These are phyloP conservation scores for Penicillium concentricum DNA, from an alignment of 2,329 filamentous ascomycete species.

Conservation along the genomic window DNA sequence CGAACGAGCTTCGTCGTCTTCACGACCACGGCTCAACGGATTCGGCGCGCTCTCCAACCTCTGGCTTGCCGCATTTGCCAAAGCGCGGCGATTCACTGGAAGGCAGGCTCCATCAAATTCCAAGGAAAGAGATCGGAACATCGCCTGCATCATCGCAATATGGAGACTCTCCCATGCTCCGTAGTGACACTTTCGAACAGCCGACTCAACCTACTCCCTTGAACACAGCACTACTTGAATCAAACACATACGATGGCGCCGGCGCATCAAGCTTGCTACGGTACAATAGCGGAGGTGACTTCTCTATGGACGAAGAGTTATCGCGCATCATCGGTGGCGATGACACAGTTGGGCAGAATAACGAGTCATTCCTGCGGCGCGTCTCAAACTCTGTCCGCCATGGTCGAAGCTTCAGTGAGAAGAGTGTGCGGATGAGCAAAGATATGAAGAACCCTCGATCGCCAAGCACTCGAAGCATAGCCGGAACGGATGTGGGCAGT, in stretches of 20 bases:
- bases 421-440: conserved; percentile 55
- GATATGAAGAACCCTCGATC: conserved; percentile 72
- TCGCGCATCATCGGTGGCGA: conserved; percentile 80
- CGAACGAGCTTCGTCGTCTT: conserved; percentile 56
- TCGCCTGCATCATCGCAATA: conserved; percentile 34
- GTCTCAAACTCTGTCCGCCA: conserved; percentile 94
- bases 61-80: conserved; percentile 43
- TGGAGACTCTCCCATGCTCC: conserved; percentile 42
- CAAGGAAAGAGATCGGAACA: conserved; percentile 62
- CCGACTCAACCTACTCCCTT: conserved; percentile 42
- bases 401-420: conserved; percentile 80
- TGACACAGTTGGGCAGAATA: conserved; percentile 53
- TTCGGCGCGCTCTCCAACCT: conserved; percentile 34
- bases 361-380: conserved; percentile 77
- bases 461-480: conserved; percentile 54
- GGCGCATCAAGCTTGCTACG: conserved; percentile 67
- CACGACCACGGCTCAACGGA: conserved; percentile 54
- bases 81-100: conserved; percentile 62
- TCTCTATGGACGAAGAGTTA: conserved; percentile 95
- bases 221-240: conserved; percentile 42
- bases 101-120: conserved; percentile 52
- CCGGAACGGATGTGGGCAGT: conserved; percentile 66
- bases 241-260: conserved; percentile 45
- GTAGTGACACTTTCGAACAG: conserved; percentile 23
- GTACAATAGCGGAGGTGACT: conserved; percentile 77